Base-by-base conservation (phyloP, 495 filamentous ascomycete genomes). In the Talaromyces proteolyticus region DNA sequence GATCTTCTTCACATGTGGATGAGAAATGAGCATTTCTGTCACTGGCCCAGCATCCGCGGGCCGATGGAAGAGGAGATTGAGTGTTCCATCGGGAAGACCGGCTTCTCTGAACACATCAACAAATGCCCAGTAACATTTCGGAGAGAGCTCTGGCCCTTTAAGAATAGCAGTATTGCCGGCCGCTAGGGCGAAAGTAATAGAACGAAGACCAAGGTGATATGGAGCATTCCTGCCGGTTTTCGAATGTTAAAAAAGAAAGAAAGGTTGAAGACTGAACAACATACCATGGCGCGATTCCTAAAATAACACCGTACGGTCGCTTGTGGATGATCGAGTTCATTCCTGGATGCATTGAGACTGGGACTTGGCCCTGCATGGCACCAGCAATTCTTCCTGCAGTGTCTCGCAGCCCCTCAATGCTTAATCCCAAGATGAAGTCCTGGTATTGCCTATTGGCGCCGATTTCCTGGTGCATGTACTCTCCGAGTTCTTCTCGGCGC, bases 231-330 rank as follows among this genome's bases (percentile, higher is more conserved):
- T 45, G 20, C n/a, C n/a, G n/a, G n/a, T n/a, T n/a, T n/a, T n/a
- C n/a, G n/a, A n/a, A n/a, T n/a, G n/a, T n/a, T n/a, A n/a, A n/a
- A n/a, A n/a, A n/a, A n/a, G n/a, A n/a, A n/a, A n/a, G n/a, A n/a
- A n/a, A n/a, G n/a, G 20, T 6, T 6, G 22, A 10, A n/a, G 6
- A 42, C 5, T 42, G 19, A 21, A 8, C 16, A 21, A 5, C 19
- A 6, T 45, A 45, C 88, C 91, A 95, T 24, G 91, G 89, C 18
- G 88, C 89, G 65, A 94, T 89, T 25, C 78, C 82, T n/a, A 95
- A 69, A 3, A 91, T 67, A 21, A 93, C 89, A 18, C 90, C 90
- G 56, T 82, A 89, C 5, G 90, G 90, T 63, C 93, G 85, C 57
- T 84, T 87, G 44, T 80, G 67, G n/a, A 95, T 68, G 57, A 95